These are phyloP conservation scores for Aegilops bicornis DNA, from an alignment of 176 grass and related monocot species.

Conservation along the genomic window DNA sequence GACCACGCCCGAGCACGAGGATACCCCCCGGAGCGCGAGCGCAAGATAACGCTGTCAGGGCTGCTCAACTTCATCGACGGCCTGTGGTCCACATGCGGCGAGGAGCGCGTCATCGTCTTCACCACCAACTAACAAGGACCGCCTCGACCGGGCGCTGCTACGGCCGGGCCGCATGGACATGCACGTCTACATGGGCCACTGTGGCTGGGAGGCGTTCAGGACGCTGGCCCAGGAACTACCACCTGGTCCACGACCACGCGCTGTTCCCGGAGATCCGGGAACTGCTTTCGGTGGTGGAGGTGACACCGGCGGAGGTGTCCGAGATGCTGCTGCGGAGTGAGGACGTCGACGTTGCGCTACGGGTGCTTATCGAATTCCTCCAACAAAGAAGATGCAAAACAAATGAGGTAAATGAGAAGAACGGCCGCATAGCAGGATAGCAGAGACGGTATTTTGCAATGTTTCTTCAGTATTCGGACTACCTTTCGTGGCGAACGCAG, in stretches of 20 bases:
- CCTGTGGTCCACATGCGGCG: conserved; percentile 47
- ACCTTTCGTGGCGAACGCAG: too few species aligned
- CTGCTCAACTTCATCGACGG: conserved; percentile 46
- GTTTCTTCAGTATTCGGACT: too few species aligned
- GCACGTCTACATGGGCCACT: conserved; percentile 59
- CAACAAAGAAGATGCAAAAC: neutral
- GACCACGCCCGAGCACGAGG: neutral
- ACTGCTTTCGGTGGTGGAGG: conserved; percentile 4
- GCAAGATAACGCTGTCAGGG: conserved; percentile 18
- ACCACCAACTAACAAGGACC: conserved; percentile 84
- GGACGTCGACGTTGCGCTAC: conserved; percentile 1
- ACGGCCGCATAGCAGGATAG: neutral
- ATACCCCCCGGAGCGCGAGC: neutral
- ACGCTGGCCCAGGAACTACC: conserved; percentile 33
- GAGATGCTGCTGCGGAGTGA: conserved; percentile 36
- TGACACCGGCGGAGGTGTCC: conserved; percentile 23
- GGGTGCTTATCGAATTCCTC: neutral
- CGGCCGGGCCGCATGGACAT: conserved; percentile 73
- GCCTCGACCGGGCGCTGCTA: conserved; percentile 74
- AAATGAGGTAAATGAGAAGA: neutral
- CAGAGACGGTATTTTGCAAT: neutral
- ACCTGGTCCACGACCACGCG: conserved; percentile 12
- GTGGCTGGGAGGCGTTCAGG: conserved; percentile 40
- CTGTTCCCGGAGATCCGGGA: conserved; percentile 18
- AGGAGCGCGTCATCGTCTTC: conserved; percentile 84